Percentiles rank a stretch among this genome's conserved stretches.
phyloP scores from a whole-genome alignment of 257 asterid genomes.

The Solanum sparsipilum region DNA sequence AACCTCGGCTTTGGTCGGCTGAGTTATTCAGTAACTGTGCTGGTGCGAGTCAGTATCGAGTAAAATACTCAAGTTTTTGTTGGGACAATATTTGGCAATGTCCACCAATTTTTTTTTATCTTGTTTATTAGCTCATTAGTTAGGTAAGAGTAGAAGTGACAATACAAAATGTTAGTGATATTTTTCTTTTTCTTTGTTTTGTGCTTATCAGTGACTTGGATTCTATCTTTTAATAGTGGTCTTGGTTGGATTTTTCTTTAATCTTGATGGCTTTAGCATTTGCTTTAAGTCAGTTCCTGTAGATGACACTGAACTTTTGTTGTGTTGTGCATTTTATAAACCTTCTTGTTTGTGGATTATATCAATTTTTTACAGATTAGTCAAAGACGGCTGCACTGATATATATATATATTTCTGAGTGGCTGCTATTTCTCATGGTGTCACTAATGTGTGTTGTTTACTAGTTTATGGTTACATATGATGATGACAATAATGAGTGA shows the following conservation, averaged over 20 bases:
- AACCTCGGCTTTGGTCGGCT: not conserved
- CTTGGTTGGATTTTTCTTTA: not conserved
- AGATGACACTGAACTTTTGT: not conserved
- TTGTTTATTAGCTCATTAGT: not conserved
- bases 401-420: not conserved
- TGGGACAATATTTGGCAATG: not conserved
- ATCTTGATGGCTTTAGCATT: not conserved
- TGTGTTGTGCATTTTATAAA: not conserved
- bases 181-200: not conserved
- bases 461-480: not conserved
- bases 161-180: not conserved
- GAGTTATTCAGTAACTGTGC: not conserved
- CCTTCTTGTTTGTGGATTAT: not conserved
- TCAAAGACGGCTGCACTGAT: not conserved
- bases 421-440: not conserved
- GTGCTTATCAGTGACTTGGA: constrained; percentile 4
- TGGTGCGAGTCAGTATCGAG: not conserved
- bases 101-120: not conserved
- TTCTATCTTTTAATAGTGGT: not conserved
- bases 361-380: not conserved
- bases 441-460: not conserved
- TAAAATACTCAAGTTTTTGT: not conserved
- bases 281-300: not conserved
- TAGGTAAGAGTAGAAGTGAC: constrained; percentile 1
- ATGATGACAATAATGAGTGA: not conserved